Percentiles rank a stretch among this genome's conserved stretches.
Evolutionary conservation across 768 basidiomycete species (phyloP).

Genomic region (Termitomyces sp.): DNA sequence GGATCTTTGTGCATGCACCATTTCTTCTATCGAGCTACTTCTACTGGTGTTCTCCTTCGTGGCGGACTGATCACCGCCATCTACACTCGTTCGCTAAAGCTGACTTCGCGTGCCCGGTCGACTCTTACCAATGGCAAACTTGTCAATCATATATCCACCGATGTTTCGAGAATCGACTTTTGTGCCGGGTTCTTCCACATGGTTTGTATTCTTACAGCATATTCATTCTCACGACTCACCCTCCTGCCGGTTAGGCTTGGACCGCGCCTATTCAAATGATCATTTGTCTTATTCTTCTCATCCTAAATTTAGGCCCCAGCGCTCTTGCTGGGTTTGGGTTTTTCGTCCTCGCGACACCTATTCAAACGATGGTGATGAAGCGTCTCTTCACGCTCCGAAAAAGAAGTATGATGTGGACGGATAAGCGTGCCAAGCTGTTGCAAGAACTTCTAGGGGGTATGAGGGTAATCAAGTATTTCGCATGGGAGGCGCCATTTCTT

Average conservation of each 20-base stretch:
- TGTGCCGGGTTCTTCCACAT: slow-evolving; percentile 78
- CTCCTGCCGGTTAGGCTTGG: slow-evolving; percentile 41
- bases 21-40: slow-evolving; percentile 74
- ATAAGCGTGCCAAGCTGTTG: slow-evolving; percentile 82
- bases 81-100: slow-evolving; percentile 68
- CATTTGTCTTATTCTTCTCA: slow-evolving; percentile 70
- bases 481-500: slow-evolving; percentile 83
- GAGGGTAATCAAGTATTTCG: slow-evolving; percentile 90
- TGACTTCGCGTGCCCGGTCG: slow-evolving; percentile 76
- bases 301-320: slow-evolving; percentile 67
- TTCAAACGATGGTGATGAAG: slow-evolving; percentile 73
- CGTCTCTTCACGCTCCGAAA: slow-evolving; percentile 60
- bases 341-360: slow-evolving; percentile 66
- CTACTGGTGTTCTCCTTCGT: slow-evolving; percentile 75
- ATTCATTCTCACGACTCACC: neutral
- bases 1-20: slow-evolving; percentile 69
- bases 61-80: slow-evolving; percentile 86
- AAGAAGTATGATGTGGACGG: slow-evolving; percentile 84
- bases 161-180: slow-evolving; percentile 89
- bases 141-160: slow-evolving; percentile 91
- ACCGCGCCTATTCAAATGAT: slow-evolving; percentile 70
- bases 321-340: slow-evolving; percentile 49
- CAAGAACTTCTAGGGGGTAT: slow-evolving; percentile 89
- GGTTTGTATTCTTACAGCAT: slow-evolving; percentile 19
- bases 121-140: slow-evolving; percentile 84